A percentile compares a stretch with the other conserved stretches of the same genome.
phyloP scores from a whole-genome alignment of 1,284 basidiomycete genomes.

The Puccinia polysora region DNA sequence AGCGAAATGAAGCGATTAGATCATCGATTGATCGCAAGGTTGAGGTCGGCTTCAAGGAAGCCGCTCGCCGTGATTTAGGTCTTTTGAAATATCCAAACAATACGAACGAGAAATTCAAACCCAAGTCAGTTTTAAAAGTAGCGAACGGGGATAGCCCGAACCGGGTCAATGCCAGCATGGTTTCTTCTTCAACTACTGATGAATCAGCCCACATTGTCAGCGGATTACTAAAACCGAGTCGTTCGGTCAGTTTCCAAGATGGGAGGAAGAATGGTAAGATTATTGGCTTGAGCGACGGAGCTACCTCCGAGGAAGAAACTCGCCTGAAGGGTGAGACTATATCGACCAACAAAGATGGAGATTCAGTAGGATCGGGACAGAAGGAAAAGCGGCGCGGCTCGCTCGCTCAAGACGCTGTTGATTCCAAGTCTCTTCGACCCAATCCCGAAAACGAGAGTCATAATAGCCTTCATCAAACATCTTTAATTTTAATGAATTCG shows the following conservation, averaged over 20 bases:
- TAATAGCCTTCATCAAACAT: conserved; percentile 23
- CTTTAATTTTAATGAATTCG: conserved; percentile 19
- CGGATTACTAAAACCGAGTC: conserved; percentile 56
- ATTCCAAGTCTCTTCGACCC: neutral
- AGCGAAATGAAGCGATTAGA: conserved; percentile 2
- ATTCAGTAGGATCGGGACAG: conserved; percentile 10
- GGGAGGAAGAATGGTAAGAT: conserved; percentile 79
- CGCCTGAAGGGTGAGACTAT: neutral
- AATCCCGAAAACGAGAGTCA: conserved; percentile 18
- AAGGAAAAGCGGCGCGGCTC: neutral
- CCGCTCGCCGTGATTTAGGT: neutral
- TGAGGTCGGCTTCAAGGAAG: too few relatives aligned
- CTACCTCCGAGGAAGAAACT: neutral
- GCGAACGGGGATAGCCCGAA: conserved; percentile 16
- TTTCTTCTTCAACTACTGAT: conserved; percentile 1
- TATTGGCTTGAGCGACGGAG: conserved; percentile 57
- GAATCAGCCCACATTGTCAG: neutral
- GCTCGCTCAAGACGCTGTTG: neutral
- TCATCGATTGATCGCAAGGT: too few relatives aligned
- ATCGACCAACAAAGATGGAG: conserved; percentile 19
- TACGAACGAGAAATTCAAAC: conserved; percentile 16
- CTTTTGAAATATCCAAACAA: neutral
- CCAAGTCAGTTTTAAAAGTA: conserved; percentile 40
- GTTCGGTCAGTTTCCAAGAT: conserved; percentile 91
- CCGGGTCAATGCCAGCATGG: neutral